A percentile compares a stretch with the other conserved stretches of the same genome.
Evolutionary conservation across 106 monocot species (phyloP).

Genomic region (Ottelia alismoides): DNA sequence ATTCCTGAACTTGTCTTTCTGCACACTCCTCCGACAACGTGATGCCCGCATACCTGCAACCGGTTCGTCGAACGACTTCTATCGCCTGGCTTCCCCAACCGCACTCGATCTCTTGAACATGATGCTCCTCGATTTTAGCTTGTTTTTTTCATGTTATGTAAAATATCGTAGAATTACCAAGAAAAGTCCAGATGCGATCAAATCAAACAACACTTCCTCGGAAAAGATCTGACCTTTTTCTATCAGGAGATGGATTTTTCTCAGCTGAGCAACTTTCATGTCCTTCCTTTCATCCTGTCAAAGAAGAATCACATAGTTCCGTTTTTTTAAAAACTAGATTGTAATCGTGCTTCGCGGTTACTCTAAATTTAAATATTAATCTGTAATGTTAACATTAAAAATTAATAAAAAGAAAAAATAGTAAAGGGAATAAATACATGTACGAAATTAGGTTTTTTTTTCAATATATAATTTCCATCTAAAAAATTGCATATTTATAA

Average conservation of each 20-base stretch:
- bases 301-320: neutral
- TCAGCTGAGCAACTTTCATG: slow-evolving; percentile 62
- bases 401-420: too few relatives aligned
- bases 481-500: too few relatives aligned
- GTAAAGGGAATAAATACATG: too few relatives aligned
- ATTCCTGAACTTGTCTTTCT: slow-evolving; percentile 49
- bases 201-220: slow-evolving; percentile 1
- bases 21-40: slow-evolving; percentile 75
- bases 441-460: too few relatives aligned
- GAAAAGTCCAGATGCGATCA: neutral
- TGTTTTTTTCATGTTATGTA: too few relatives aligned
- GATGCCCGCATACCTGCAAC: slow-evolving; percentile 91
- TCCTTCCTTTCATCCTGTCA: slow-evolving; percentile 59
- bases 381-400: too few relatives aligned
- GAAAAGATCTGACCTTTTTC: slow-evolving; percentile 56
- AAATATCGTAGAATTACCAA: neutral
- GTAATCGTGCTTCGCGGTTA: too few relatives aligned
- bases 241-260: slow-evolving; percentile 68
- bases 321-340: neutral
- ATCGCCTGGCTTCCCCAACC: slow-evolving; percentile 90
- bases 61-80: slow-evolving; percentile 63
- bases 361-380: too few relatives aligned
- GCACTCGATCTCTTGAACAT: slow-evolving; percentile 87
- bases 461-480: too few relatives aligned
- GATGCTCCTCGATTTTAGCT: slow-evolving; percentile 73